Percentiles rank a stretch among this genome's conserved stretches.
Evolutionary conservation across 1,284 basidiomycete genomes (phyloP).

Genomic region (Irpex sp.): DNA sequence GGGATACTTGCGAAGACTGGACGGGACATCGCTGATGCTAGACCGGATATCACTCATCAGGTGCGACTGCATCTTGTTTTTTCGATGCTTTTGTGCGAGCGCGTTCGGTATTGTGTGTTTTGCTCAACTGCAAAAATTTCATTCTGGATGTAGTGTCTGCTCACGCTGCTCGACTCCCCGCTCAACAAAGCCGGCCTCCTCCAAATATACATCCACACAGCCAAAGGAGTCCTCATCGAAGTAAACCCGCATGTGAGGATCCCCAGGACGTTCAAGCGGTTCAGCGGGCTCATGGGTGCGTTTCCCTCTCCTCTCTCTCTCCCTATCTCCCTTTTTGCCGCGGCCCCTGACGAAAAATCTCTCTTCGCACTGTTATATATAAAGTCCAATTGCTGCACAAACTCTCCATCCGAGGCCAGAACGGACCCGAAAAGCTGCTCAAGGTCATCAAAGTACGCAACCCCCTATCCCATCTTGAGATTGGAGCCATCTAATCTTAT

Average conservation of each 20-base stretch:
- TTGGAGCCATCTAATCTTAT: no score
- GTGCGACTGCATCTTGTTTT: slow-evolving; percentile 37
- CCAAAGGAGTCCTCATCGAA: slow-evolving; percentile 95
- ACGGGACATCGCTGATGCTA: slow-evolving; percentile 94
- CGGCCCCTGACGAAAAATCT: background rate
- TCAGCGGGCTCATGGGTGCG: slow-evolving; percentile 96
- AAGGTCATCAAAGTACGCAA: slow-evolving; percentile 85
- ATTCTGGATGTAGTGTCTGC: slow-evolving; percentile 63
- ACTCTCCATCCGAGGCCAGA: slow-evolving; percentile 91
- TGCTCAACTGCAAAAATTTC: background rate
- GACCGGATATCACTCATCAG: slow-evolving; percentile 99
- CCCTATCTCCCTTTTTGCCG: background rate
- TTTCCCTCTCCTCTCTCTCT: slow-evolving; percentile 5
- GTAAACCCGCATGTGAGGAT: slow-evolving; percentile 98
- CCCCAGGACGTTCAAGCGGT: slow-evolving; percentile 97
- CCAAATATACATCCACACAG: slow-evolving; percentile 98
- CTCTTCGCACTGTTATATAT: background rate
- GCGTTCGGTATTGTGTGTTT: background rate
- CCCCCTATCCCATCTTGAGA: no score
- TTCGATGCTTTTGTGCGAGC: background rate
- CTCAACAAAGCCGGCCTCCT: slow-evolving; percentile 96
- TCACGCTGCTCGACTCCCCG: slow-evolving; percentile 96
- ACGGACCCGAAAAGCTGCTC: slow-evolving; percentile 93
- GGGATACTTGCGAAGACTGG: slow-evolving; percentile 97
- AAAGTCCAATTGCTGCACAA: slow-evolving; percentile 96